Conservation (phyloP, 2,329 filamentous ascomycete genomes). For the Aspergillus sp. region DNA sequence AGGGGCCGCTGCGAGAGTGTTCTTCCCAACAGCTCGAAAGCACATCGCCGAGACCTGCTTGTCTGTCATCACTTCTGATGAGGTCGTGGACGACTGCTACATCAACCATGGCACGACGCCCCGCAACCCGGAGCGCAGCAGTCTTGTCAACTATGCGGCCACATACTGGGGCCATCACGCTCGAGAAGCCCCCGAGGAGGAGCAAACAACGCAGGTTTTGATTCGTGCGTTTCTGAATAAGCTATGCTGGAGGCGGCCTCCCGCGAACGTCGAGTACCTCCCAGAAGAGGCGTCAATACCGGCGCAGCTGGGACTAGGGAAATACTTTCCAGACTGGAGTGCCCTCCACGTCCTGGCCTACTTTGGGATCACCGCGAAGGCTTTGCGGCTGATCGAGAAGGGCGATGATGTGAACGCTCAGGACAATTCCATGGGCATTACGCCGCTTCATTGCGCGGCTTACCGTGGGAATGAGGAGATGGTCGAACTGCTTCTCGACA, state of each 20-base stretch:
- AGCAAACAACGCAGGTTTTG: constrained; percentile 28
- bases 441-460: constrained; percentile 29
- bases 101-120: constrained; percentile 9
- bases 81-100: constrained; percentile 34
- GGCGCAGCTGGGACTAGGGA: constrained; percentile 21
- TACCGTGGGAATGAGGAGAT: constrained; percentile 29
- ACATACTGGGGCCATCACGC: constrained; percentile 31
- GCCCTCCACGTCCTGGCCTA: constrained; percentile 27
- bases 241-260: constrained; percentile 28
- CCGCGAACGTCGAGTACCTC: constrained; percentile 9
- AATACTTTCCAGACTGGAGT: constrained; percentile 28
- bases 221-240: constrained; percentile 34
- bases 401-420: constrained; percentile 15
- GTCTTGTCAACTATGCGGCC: constrained; percentile 25
- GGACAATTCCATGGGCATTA: constrained; percentile 9
- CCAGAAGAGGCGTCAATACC: constrained; percentile 15
- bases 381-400: constrained; percentile 14
- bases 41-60: constrained; percentile 30
- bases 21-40: constrained; percentile 27
- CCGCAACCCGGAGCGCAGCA: constrained; percentile 7
- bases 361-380: constrained; percentile 23
- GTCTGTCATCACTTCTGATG: constrained; percentile 24
- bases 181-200: constrained; percentile 24
- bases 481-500: constrained; percentile 26
- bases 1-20: constrained; percentile 25